Evolutionary conservation across 352 stramenopile species (phyloP).

Genomic region (Phytophthora pistaciae): DNA sequence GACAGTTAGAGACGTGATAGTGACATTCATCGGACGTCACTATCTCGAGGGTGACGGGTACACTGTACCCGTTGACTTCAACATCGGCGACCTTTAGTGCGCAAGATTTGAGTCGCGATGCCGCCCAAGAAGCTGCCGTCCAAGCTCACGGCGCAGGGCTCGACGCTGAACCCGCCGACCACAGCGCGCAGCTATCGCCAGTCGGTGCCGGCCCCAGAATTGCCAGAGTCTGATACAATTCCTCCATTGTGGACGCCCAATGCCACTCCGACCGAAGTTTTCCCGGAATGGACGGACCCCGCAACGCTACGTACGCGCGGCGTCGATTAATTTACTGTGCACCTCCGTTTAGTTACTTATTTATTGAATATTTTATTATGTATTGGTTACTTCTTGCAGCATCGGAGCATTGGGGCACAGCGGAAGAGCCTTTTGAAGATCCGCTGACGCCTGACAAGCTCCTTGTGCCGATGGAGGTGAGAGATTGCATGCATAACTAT

Average conservation of each 20-base stretch:
- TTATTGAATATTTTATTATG: neutral
- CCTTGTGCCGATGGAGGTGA: conserved; percentile 35
- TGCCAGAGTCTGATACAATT: conserved; percentile 46
- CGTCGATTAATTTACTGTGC: neutral
- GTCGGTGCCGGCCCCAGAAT: conserved; percentile 28
- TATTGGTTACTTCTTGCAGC: conserved; percentile 20
- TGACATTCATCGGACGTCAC: neutral
- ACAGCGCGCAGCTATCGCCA: conserved; percentile 23
- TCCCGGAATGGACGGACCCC: conserved; percentile 68
- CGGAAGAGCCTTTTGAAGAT: conserved; percentile 60
- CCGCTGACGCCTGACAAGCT: conserved; percentile 32
- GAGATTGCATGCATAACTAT: neutral
- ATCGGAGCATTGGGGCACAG: conserved; percentile 58
- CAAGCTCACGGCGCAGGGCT: conserved; percentile 44
- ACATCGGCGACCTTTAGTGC: conserved; percentile 7
- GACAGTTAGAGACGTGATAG: conserved; percentile 5
- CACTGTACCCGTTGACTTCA: neutral
- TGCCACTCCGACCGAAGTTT: conserved; percentile 47
- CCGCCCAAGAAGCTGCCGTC: conserved; percentile 50
- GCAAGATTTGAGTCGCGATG: conserved; percentile 25
- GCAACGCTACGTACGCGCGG: conserved; percentile 28
- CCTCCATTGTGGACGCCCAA: conserved; percentile 52
- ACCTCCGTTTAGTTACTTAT: neutral
- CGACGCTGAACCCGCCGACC: conserved; percentile 10
- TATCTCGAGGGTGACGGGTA: neutral